Conservation (phyloP, 148 eudicot species). For the Silene conica region DNA sequence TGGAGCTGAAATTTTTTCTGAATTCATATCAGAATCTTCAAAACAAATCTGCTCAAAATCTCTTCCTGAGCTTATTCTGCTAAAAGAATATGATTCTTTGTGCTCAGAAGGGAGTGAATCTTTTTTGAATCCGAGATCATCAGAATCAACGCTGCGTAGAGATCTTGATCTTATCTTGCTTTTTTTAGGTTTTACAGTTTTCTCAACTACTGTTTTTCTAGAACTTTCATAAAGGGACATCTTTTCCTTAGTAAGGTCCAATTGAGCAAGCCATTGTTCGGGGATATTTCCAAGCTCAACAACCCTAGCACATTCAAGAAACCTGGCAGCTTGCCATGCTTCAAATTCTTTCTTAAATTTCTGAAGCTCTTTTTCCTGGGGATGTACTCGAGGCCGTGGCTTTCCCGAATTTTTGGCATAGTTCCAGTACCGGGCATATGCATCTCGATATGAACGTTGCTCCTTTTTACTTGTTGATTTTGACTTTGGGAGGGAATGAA, state of each 20-base stretch:
- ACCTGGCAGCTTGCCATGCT: conserved; percentile 93
- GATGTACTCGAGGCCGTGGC: conserved; percentile 77
- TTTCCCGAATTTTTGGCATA: conserved; percentile 36
- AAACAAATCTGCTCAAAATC: conserved; percentile 38
- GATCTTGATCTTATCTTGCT: conserved; percentile 27
- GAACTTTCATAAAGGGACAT: conserved; percentile 55
- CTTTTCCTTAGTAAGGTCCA: conserved; percentile 79
- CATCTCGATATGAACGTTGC: conserved; percentile 30
- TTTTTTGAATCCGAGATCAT: conserved; percentile 20
- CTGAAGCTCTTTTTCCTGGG: conserved; percentile 97
- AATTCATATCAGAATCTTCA: conserved; percentile 27
- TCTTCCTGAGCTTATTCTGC: conserved; percentile 35
- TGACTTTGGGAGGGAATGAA: conserved; percentile 30
- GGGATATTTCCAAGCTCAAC: conserved; percentile 56
- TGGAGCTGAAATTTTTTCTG: conserved; percentile 40
- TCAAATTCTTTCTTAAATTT: conserved; percentile 94
- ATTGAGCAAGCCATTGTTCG: conserved; percentile 70
- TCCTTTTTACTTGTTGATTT: conserved; percentile 35
- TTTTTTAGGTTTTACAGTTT: conserved; percentile 27
- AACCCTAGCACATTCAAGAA: conserved; percentile 72
- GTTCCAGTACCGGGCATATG: conserved; percentile 38
- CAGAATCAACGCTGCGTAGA: conserved; percentile 23
- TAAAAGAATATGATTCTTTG: conserved; percentile 38
- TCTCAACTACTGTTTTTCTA: conserved; percentile 28
- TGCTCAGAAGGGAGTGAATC: conserved; percentile 28